A percentile compares a stretch with the other conserved stretches of the same genome.
These are phyloP conservation scores for Neocatenulostroma microsporum DNA, from an alignment of 2,329 filamentous ascomycete species.

Conservation along the genomic window DNA sequence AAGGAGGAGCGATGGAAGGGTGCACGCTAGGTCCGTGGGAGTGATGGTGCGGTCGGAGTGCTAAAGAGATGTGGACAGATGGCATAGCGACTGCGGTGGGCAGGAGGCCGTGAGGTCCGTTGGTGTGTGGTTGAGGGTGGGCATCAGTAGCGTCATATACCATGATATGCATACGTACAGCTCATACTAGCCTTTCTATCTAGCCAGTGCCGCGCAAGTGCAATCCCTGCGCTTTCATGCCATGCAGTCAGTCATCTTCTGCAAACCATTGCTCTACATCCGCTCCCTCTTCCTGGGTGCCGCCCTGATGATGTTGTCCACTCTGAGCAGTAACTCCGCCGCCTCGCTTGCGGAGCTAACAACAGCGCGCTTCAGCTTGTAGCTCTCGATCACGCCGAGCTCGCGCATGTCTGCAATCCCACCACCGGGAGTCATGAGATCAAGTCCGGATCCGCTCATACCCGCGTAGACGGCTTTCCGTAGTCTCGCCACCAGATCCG, in stretches of 20 bases:
- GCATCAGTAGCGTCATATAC: too few relatives aligned
- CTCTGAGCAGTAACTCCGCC: conserved; percentile 86
- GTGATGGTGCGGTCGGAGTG: too few relatives aligned
- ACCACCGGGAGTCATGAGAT: conserved; percentile 80
- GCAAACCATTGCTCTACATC: too few relatives aligned
- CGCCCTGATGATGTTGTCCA: conserved; percentile 95
- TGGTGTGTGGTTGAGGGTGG: too few relatives aligned
- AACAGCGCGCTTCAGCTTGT: conserved; percentile 97
- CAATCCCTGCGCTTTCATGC: neutral
- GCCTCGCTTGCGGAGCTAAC: conserved; percentile 94
- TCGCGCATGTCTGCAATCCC: conserved; percentile 95
- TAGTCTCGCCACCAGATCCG: conserved; percentile 83
- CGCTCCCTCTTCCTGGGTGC: conserved; percentile 77
- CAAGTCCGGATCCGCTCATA: conserved; percentile 83
- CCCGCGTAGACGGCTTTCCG: conserved; percentile 93
- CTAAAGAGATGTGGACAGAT: too few relatives aligned
- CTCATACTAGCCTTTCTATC: too few relatives aligned
- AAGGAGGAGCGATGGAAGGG: too few relatives aligned
- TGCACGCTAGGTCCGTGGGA: too few relatives aligned
- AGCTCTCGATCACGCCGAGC: conserved; percentile 90
- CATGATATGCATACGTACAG: too few relatives aligned
- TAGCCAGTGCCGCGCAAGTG: too few relatives aligned
- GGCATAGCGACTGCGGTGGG: too few relatives aligned
- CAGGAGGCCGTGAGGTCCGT: too few relatives aligned
- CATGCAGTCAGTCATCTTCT: neutral